phyloP scores from a whole-genome alignment of 208 protist species.

The Balamuthia mandrillaris region DNA sequence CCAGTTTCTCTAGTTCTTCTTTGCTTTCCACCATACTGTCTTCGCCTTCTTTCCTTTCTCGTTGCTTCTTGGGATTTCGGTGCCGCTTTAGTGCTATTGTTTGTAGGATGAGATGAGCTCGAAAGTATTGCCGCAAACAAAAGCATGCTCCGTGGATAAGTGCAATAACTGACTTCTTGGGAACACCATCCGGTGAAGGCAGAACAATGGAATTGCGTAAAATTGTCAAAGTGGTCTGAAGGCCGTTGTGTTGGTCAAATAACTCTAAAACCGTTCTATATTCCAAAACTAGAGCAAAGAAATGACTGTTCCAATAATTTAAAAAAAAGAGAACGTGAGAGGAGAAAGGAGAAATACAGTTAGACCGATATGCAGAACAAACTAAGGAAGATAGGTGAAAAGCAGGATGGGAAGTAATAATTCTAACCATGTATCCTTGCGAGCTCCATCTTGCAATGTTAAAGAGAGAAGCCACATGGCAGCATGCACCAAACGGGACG shows the following conservation, averaged over 20 bases:
- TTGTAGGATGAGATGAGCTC: slow-evolving; percentile 37
- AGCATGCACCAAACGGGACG: neutral
- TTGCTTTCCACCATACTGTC: no score
- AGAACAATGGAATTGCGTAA: neutral
- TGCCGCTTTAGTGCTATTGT: no score
- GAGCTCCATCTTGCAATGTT: no score
- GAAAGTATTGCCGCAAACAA: slow-evolving; percentile 47
- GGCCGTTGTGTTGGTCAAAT: neutral
- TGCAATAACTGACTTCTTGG: slow-evolving; percentile 37
- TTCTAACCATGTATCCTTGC: neutral
- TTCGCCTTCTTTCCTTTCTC: no score
- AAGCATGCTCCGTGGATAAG: slow-evolving; percentile 13
- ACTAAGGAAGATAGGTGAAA: neutral
- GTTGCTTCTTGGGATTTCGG: no score
- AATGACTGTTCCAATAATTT: neutral
- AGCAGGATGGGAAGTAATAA: neutral
- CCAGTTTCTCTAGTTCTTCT: no score
- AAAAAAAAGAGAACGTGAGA: neutral
- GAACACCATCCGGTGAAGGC: neutral
- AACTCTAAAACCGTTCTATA: slow-evolving; percentile 20
- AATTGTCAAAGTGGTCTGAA: slow-evolving; percentile 16
- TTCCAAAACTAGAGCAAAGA: neutral
- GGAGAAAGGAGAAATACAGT: neutral
- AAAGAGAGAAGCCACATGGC: slow-evolving; percentile 24
- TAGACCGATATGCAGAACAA: neutral